Evolutionary conservation across 805 yeast genomes (phyloP).

Genomic region (Ogataea corticis): DNA sequence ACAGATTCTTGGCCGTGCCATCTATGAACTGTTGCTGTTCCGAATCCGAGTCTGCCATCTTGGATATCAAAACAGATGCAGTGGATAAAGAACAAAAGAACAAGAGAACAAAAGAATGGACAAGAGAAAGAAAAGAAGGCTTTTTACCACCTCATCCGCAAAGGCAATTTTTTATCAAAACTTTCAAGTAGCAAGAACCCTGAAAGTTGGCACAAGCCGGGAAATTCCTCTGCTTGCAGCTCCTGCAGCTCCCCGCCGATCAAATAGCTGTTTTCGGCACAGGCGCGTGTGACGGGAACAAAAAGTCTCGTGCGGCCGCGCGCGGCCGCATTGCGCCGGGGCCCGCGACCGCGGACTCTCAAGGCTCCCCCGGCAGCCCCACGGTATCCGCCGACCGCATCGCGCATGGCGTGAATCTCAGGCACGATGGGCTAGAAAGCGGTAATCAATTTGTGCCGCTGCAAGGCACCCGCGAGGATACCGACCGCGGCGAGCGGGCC

Average conservation of each 20-base stretch:
- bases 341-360: too few relatives aligned
- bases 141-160: background rate
- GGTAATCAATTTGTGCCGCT: too few relatives aligned
- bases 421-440: too few relatives aligned
- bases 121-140: background rate
- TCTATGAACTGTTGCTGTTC: slow-evolving; percentile 3
- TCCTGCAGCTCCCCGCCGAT: background rate
- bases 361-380: too few relatives aligned
- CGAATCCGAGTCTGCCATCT: slow-evolving; percentile 7
- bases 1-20: slow-evolving; percentile 2
- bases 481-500: too few relatives aligned
- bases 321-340: too few relatives aligned
- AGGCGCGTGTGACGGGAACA: slow-evolving; percentile 1
- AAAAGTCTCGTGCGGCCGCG: too few relatives aligned
- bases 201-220: background rate
- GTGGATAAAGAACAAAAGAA: background rate
- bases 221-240: slow-evolving; percentile 2
- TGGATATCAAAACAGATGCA: too few relatives aligned
- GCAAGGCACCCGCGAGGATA: too few relatives aligned
- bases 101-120: background rate
- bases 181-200: slow-evolving; percentile 4
- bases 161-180: background rate
- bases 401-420: too few relatives aligned
- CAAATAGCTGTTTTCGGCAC: slow-evolving; percentile 1
- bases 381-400: too few relatives aligned